Percentiles rank a stretch among this genome's conserved stretches.
phyloP scores from a whole-genome alignment of 495 filamentous ascomycete species.

The Oidiodendron maius region DNA sequence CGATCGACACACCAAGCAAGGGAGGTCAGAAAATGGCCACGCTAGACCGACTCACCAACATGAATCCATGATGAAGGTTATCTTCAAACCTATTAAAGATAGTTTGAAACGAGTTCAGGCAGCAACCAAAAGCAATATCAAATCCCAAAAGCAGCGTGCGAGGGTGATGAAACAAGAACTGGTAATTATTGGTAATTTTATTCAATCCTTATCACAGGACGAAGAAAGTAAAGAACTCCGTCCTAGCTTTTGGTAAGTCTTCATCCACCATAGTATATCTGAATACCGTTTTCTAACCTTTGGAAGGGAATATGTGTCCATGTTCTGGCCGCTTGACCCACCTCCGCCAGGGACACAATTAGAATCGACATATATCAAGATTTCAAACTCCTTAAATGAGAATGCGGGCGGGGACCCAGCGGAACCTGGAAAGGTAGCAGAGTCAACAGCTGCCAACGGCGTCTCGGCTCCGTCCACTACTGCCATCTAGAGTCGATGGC shows the following conservation, averaged over 20 bases:
- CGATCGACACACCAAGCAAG: constrained; percentile 22
- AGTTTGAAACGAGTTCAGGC: constrained; percentile 51
- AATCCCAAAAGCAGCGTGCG: constrained; percentile 52
- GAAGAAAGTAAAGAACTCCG: constrained; percentile 16
- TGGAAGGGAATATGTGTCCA: constrained; percentile 30
- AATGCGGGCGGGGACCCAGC: neutral
- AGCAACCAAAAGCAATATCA: constrained; percentile 60
- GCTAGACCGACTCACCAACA: constrained; percentile 12
- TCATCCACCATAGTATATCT: neutral
- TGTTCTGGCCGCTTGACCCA: constrained; percentile 31
- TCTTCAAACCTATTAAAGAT: constrained; percentile 54
- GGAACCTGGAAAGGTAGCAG: neutral
- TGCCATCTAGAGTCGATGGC: neutral
- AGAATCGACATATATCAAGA: constrained; percentile 39
- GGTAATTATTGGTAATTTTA: constrained; percentile 44
- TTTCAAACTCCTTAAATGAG: constrained; percentile 20
- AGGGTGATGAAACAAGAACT: constrained; percentile 44
- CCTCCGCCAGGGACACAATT: constrained; percentile 30
- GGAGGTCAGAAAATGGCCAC: constrained; percentile 25
- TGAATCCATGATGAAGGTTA: constrained; percentile 47
- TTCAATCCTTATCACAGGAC: constrained; percentile 29
- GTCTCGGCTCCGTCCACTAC: constrained; percentile 3
- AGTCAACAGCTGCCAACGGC: neutral
- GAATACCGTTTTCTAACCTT: neutral
- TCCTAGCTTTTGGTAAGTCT: constrained; percentile 33